Evolutionary conservation across 2,329 filamentous ascomycete genomes (phyloP).

Genomic region (Fusarium sororula): DNA sequence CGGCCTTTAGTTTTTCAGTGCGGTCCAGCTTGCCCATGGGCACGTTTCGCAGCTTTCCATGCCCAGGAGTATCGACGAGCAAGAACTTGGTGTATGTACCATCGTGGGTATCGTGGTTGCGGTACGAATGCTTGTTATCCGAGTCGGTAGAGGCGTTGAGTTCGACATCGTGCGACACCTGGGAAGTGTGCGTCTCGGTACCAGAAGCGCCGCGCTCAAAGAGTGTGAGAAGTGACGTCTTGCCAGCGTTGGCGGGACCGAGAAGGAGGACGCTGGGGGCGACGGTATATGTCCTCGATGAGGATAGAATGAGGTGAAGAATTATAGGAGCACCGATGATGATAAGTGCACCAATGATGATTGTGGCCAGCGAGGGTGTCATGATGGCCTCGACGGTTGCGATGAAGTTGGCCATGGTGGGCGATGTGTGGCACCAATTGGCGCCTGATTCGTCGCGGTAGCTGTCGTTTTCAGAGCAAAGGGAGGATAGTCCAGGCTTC

Average conservation of each 20-base stretch:
- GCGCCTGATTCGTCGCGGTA: slow-evolving; percentile 2
- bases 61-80: slow-evolving; percentile 89
- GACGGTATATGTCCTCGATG: slow-evolving; percentile 68
- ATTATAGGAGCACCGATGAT: slow-evolving; percentile 78
- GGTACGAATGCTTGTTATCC: slow-evolving; percentile 55
- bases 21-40: slow-evolving; percentile 63
- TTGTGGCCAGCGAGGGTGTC: slow-evolving; percentile 67
- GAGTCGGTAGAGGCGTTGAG: slow-evolving; percentile 62
- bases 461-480: background rate
- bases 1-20: slow-evolving; percentile 67
- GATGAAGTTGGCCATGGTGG: slow-evolving; percentile 52
- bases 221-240: slow-evolving; percentile 87
- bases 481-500: background rate
- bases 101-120: slow-evolving; percentile 64
- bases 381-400: slow-evolving; percentile 62
- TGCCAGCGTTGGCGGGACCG: slow-evolving; percentile 84
- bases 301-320: slow-evolving; percentile 79
- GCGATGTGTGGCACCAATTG: slow-evolving; percentile 19
- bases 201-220: slow-evolving; percentile 63
- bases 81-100: slow-evolving; percentile 74
- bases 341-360: slow-evolving; percentile 75
- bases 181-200: slow-evolving; percentile 65
- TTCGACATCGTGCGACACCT: slow-evolving; percentile 61
- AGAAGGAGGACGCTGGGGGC: slow-evolving; percentile 82
- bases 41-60: slow-evolving; percentile 87